Evolutionary conservation across 352 stramenopile species (phyloP).

Genomic region (Phytophthora sp.): DNA sequence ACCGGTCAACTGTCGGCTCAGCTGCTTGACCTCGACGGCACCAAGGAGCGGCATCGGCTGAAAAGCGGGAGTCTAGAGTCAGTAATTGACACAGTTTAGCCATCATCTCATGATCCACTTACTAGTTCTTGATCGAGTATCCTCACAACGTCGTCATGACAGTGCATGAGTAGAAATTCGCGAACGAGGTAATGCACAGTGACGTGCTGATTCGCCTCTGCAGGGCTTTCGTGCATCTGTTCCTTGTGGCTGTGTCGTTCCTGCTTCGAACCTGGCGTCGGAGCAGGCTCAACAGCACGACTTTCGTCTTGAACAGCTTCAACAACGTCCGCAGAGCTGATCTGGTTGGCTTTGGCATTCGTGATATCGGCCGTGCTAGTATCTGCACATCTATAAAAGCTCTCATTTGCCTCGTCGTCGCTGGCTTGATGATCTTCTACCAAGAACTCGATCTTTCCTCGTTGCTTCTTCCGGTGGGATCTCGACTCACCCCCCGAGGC

Average conservation of each 20-base stretch:
- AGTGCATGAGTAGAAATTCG: slow-evolving; percentile 59
- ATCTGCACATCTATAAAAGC: slow-evolving; percentile 6
- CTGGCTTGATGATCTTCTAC: slow-evolving; percentile 30
- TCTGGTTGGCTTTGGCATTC: slow-evolving; percentile 37
- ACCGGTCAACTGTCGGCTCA: slow-evolving; percentile 20
- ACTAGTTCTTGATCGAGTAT: slow-evolving; percentile 55
- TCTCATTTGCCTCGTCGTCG: slow-evolving; percentile 20
- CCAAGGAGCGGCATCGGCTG: slow-evolving; percentile 31
- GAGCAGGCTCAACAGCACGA: neutral
- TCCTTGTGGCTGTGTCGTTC: slow-evolving; percentile 5
- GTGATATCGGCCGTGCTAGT: neutral
- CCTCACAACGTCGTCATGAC: slow-evolving; percentile 42
- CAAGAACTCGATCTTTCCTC: slow-evolving; percentile 32
- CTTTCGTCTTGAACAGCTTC: slow-evolving; percentile 4
- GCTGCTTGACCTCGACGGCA: slow-evolving; percentile 20
- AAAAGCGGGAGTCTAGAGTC: neutral
- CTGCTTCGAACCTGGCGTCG: neutral
- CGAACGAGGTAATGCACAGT: slow-evolving; percentile 65
- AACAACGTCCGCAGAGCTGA: slow-evolving; percentile 36
- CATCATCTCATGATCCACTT: slow-evolving; percentile 14
- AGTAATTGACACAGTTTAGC: slow-evolving; percentile 1
- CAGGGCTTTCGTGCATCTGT: neutral
- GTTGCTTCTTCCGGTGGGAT: slow-evolving; percentile 26
- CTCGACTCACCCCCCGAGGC: slow-evolving; percentile 11
- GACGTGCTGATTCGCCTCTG: slow-evolving; percentile 22